Evolutionary conservation across 192 early-diverging fungal genomes (phyloP).

Genomic region (Umbelopsis sp.): DNA sequence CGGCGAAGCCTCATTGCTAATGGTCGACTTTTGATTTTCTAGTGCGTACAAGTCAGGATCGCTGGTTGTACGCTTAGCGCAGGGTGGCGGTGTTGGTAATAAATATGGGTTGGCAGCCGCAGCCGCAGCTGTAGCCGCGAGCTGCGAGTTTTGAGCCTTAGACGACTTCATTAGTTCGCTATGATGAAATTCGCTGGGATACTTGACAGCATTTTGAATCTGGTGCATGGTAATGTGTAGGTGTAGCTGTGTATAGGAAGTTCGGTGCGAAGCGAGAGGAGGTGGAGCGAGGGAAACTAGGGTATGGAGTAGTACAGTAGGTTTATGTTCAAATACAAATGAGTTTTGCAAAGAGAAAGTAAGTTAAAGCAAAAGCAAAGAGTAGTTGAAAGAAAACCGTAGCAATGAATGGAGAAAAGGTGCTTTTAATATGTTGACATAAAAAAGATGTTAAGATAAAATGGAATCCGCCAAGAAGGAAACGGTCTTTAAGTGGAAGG

Average conservation of each 20-base stretch:
- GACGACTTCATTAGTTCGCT: too few relatives aligned
- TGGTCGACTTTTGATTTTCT: background rate
- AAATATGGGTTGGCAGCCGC: background rate
- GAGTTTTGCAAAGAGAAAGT: background rate
- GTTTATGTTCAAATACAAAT: background rate
- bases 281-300: too few relatives aligned
- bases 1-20: slow-evolving; percentile 7
- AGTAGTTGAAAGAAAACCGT: background rate
- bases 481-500: background rate
- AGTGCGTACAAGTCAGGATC: slow-evolving; percentile 8
- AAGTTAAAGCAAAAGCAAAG: background rate
- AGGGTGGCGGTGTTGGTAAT: slow-evolving; percentile 13
- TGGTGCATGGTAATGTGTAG: background rate
- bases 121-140: background rate
- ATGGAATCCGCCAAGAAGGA: background rate
- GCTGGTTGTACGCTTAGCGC: slow-evolving; percentile 6
- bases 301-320: too few relatives aligned
- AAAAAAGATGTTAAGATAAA: slow-evolving; percentile 1
- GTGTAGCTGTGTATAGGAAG: too few relatives aligned
- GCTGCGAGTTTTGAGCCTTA: background rate
- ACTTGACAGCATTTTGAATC: background rate
- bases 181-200: too few relatives aligned
- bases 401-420: slow-evolving; percentile 9
- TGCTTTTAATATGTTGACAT: background rate
- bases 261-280: too few relatives aligned